These are phyloP conservation scores for Escovopsis weberi DNA, from an alignment of 2,329 filamentous ascomycete genomes.

Conservation along the genomic window DNA sequence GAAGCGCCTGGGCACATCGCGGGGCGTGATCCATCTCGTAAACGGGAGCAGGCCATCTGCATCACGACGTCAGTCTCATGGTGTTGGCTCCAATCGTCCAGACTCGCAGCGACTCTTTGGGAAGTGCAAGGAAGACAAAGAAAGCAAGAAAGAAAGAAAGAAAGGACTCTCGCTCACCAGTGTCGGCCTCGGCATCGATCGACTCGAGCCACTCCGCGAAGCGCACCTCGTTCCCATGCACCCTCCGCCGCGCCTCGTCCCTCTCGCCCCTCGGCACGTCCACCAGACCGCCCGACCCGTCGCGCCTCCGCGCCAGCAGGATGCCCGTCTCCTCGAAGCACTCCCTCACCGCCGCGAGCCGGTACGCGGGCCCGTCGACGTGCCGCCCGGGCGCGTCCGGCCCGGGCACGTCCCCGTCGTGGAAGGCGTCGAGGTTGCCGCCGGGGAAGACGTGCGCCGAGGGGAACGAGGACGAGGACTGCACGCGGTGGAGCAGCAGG, in stretches of 20 bases:
- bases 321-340: slow-evolving; percentile 94
- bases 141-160: neutral
- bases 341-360: slow-evolving; percentile 75
- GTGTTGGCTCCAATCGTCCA: too few relatives aligned
- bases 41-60: slow-evolving; percentile 60
- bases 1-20: slow-evolving; percentile 59
- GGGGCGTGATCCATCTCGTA: slow-evolving; percentile 82
- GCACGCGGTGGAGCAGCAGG: slow-evolving; percentile 72
- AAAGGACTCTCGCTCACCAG: slow-evolving; percentile 28
- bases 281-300: slow-evolving; percentile 43
- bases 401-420: slow-evolving; percentile 50
- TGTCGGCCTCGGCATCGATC: slow-evolving; percentile 48
- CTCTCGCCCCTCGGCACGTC: slow-evolving; percentile 44
- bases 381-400: slow-evolving; percentile 43
- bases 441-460: slow-evolving; percentile 94
- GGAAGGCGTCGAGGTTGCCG: slow-evolving; percentile 62
- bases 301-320: slow-evolving; percentile 47
- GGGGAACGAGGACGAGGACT: slow-evolving; percentile 69
- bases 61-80: neutral
- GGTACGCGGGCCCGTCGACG: slow-evolving; percentile 56
- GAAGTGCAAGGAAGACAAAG: neutral
- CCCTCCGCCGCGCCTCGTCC: slow-evolving; percentile 49
- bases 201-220: slow-evolving; percentile 52
- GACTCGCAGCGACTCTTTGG: neutral
- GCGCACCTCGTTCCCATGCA: slow-evolving; percentile 50